Evolutionary conservation across 805 yeast genomes (phyloP).

Genomic region (Kodamaea kakaduensis): DNA sequence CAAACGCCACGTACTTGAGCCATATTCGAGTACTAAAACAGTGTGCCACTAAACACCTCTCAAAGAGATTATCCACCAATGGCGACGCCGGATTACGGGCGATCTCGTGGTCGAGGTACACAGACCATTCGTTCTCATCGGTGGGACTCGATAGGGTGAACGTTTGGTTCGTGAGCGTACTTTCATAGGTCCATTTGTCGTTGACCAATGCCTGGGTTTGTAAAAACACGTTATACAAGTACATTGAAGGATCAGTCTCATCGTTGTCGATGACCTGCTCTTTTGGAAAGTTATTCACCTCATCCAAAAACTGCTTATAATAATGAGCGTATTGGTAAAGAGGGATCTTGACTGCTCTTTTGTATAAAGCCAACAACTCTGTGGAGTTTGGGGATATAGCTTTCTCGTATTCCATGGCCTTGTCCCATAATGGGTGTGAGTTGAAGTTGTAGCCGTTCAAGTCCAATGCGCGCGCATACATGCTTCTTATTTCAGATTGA

Average conservation of each 20-base stretch:
- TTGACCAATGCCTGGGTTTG: conserved; percentile 51
- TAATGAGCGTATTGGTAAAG: conserved; percentile 83
- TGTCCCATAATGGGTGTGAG: conserved; percentile 82
- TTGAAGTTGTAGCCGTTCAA: conserved; percentile 68
- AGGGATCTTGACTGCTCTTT: conserved; percentile 55
- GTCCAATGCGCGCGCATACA: conserved; percentile 47
- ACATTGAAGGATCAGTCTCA: conserved; percentile 17
- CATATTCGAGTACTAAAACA: conserved; percentile 61
- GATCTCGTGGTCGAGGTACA: conserved; percentile 57
- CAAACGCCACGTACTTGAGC: conserved; percentile 61
- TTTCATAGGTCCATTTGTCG: conserved; percentile 68
- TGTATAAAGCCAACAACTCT: conserved; percentile 39
- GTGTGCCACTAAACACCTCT: conserved; percentile 68
- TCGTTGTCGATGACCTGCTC: conserved; percentile 2
- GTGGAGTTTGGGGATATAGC: conserved; percentile 24
- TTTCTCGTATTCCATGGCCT: conserved; percentile 60
- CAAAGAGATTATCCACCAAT: conserved; percentile 47
- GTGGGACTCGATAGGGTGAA: conserved; percentile 40
- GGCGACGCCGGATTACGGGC: conserved; percentile 1
- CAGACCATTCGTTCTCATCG: conserved; percentile 45
- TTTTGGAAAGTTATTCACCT: neutral
- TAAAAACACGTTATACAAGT: conserved; percentile 40
- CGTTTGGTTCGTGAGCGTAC: conserved; percentile 1
- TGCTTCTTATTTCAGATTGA: conserved; percentile 36
- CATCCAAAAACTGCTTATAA: conserved; percentile 47